Evolutionary conservation across 2,329 filamentous ascomycete species (phyloP).

Genomic region (Cladosporium austrohemisphaericum): DNA sequence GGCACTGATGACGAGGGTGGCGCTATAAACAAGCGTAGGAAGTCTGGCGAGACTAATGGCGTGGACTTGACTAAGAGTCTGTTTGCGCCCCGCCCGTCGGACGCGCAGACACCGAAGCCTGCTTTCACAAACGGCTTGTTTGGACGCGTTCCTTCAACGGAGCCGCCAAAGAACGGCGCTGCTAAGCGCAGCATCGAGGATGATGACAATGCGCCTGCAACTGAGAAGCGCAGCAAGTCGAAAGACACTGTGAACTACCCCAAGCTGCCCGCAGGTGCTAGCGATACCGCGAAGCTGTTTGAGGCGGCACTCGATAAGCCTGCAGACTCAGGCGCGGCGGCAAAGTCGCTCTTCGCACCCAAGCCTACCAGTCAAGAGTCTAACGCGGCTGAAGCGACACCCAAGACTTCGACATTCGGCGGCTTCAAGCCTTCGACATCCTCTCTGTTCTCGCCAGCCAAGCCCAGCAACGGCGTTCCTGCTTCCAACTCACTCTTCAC

Average conservation of each 20-base stretch:
- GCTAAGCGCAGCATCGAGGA: constrained; percentile 26
- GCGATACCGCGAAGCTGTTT: constrained; percentile 31
- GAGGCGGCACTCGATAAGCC: constrained; percentile 29
- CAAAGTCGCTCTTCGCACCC: constrained; percentile 19
- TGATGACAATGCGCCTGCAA: constrained; percentile 20
- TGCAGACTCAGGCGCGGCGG: constrained; percentile 12
- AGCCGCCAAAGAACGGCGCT: constrained; percentile 19
- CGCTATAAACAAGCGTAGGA: neutral
- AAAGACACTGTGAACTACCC: constrained; percentile 28
- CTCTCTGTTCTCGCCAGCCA: constrained; percentile 14
- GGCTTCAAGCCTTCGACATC: constrained; percentile 13
- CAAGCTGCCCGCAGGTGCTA: constrained; percentile 29
- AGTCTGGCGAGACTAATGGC: constrained; percentile 1
- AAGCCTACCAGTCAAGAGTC: constrained; percentile 8
- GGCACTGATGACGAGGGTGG: neutral
- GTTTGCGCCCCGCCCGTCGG: constrained; percentile 6
- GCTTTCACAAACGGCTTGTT: constrained; percentile 18
- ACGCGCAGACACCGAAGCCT: constrained; percentile 21
- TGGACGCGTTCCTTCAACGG: constrained; percentile 25
- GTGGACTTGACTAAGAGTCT: constrained; percentile 17
- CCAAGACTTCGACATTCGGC: constrained; percentile 15
- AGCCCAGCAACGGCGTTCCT: constrained; percentile 1
- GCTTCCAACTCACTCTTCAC: neutral
- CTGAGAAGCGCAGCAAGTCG: constrained; percentile 30
- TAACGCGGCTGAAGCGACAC: constrained; percentile 5